Evolutionary conservation across 331 rosid species (phyloP).

Genomic region (Dryas integrifolia): DNA sequence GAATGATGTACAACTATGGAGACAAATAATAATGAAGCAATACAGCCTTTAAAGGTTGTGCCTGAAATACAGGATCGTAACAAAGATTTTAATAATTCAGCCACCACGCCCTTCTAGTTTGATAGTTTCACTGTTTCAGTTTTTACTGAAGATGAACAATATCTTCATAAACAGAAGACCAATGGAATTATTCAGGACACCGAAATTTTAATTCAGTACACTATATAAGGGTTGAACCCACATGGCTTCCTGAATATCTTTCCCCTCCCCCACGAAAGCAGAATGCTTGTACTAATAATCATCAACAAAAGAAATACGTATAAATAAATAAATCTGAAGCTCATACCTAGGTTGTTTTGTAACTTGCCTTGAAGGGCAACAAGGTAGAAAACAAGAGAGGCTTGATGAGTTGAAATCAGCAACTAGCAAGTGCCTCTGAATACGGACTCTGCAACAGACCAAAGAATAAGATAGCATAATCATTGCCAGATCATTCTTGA

Average conservation of each 20-base stretch:
- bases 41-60: background rate
- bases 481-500: background rate
- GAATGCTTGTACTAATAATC: no score
- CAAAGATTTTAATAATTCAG: background rate
- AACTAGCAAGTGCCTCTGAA: conserved; percentile 6
- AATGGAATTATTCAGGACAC: background rate
- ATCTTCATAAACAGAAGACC: background rate
- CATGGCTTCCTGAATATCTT: no score
- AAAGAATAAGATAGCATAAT: background rate
- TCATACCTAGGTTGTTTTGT: conserved; percentile 6
- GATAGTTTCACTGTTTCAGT: background rate
- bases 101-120: background rate
- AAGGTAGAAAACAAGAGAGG: background rate
- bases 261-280: background rate
- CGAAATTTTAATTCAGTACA: background rate
- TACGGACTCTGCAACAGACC: conserved; percentile 2
- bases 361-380: conserved; percentile 3
- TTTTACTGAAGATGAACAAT: background rate
- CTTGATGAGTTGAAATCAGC: conserved; percentile 3
- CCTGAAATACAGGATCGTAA: background rate
- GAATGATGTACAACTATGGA: background rate
- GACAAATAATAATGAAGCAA: background rate
- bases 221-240: background rate
- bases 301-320: background rate
- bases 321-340: background rate